These are phyloP conservation scores for Boechera retrofracta DNA, from an alignment of 345 rosid species.

Conservation along the genomic window DNA sequence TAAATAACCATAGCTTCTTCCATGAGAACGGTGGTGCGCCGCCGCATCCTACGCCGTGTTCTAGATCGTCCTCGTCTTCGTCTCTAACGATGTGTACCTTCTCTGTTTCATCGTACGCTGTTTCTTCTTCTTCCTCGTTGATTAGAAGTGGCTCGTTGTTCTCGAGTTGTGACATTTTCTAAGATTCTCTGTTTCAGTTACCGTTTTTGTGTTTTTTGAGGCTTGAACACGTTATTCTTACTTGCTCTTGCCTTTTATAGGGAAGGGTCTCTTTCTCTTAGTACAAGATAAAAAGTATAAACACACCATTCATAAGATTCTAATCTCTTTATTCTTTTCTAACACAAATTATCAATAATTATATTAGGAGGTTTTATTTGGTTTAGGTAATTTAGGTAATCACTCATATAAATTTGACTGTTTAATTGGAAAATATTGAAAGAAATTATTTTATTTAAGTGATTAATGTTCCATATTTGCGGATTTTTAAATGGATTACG, in stretches of 20 bases:
- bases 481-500: too few relatives aligned
- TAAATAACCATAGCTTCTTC: conserved; percentile 90
- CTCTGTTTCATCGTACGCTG: conserved; percentile 75
- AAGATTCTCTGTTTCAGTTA: conserved; percentile 21
- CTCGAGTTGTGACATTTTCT: conserved; percentile 33
- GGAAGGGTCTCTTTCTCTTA: neutral
- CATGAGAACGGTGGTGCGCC: conserved; percentile 83
- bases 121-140: conserved; percentile 41
- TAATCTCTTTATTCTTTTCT: neutral
- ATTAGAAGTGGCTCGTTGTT: conserved; percentile 29
- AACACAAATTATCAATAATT: neutral
- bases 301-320: neutral
- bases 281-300: neutral
- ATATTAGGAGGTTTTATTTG: too few relatives aligned
- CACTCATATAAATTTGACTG: too few relatives aligned
- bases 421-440: too few relatives aligned
- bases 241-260: neutral
- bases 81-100: conserved; percentile 68
- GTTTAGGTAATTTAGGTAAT: too few relatives aligned
- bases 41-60: conserved; percentile 41
- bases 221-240: conserved; percentile 12
- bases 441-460: too few relatives aligned
- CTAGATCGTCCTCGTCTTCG: conserved; percentile 42
- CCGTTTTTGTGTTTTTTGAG: neutral
- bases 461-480: too few relatives aligned